Conservation (phyloP, 495 filamentous ascomycete species). For the Neurospora hispaniola region DNA sequence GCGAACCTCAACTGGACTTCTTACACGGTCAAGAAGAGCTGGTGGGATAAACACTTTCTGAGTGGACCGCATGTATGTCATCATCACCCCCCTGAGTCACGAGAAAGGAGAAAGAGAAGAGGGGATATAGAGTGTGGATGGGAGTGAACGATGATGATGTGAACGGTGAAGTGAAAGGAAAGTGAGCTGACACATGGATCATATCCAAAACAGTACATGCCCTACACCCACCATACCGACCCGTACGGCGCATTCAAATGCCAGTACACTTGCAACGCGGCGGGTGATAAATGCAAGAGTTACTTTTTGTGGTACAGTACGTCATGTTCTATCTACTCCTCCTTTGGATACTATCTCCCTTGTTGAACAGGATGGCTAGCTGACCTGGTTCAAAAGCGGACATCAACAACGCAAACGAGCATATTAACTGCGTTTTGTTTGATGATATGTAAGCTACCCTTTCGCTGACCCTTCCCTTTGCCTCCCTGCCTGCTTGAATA, state of each 20-base stretch:
- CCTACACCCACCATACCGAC: constrained; percentile 5
- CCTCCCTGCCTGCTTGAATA: background rate
- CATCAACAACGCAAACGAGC: constrained; percentile 8
- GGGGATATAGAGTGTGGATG: background rate
- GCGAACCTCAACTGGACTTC: constrained; percentile 5
- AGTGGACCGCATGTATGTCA: constrained; percentile 15
- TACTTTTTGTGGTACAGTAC: constrained; percentile 24
- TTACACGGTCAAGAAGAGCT: constrained; percentile 11
- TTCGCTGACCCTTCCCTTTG: background rate
- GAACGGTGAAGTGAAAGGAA: background rate
- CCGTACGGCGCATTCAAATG: constrained; percentile 25
- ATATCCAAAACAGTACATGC: constrained; percentile 9
- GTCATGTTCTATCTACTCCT: background rate
- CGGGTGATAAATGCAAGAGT: constrained; percentile 10
- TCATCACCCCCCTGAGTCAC: no score
- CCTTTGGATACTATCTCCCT: background rate
- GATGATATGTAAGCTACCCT: constrained; percentile 21
- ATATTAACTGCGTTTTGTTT: constrained; percentile 22
- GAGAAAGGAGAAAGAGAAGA: background rate
- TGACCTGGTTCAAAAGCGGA: background rate
- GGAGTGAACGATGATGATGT: no score
- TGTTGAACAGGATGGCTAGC: background rate
- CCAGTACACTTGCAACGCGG: constrained; percentile 26
- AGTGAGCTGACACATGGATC: background rate
- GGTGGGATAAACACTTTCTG: constrained; percentile 14